These are phyloP conservation scores for Trametes pubescens DNA, from an alignment of 1,284 basidiomycete genomes.

Conservation along the genomic window DNA sequence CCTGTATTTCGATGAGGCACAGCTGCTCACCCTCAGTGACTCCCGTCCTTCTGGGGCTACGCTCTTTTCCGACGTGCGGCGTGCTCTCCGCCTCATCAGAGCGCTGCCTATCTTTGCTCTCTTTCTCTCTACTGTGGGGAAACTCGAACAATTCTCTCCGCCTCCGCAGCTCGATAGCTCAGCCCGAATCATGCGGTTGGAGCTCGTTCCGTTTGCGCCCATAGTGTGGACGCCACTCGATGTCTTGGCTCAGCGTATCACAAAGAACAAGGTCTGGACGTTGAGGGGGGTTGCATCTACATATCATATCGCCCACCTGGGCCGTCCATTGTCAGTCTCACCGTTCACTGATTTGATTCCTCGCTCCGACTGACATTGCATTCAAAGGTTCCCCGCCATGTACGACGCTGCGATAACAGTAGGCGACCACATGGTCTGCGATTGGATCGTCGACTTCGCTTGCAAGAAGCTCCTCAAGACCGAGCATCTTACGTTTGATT, in stretches of 20 bases:
- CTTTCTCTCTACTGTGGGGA: constrained; percentile 17
- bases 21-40: not conserved
- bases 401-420: constrained; percentile 14
- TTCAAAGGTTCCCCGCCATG: constrained; percentile 19
- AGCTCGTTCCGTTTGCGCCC: constrained; percentile 6
- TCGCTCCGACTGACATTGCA: not conserved
- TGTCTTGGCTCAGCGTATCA: constrained; percentile 1
- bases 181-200: not conserved
- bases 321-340: constrained; percentile 26
- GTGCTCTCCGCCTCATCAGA: constrained; percentile 11
- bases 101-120: constrained; percentile 13
- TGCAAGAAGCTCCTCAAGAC: constrained; percentile 11
- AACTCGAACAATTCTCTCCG: constrained; percentile 17
- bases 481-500: not conserved
- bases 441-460: constrained; percentile 12
- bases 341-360: constrained; percentile 13
- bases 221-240: constrained; percentile 11
- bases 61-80: constrained; percentile 7
- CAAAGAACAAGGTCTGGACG: constrained; percentile 12
- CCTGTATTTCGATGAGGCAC: constrained; percentile 17
- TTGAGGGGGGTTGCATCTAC: constrained; percentile 24
- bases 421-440: constrained; percentile 25
- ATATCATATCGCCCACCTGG: constrained; percentile 39
- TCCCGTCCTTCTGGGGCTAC: not conserved
- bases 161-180: constrained; percentile 1